These are phyloP conservation scores for Penicillium samsonianum DNA, from an alignment of 495 filamentous ascomycete genomes.

Conservation along the genomic window DNA sequence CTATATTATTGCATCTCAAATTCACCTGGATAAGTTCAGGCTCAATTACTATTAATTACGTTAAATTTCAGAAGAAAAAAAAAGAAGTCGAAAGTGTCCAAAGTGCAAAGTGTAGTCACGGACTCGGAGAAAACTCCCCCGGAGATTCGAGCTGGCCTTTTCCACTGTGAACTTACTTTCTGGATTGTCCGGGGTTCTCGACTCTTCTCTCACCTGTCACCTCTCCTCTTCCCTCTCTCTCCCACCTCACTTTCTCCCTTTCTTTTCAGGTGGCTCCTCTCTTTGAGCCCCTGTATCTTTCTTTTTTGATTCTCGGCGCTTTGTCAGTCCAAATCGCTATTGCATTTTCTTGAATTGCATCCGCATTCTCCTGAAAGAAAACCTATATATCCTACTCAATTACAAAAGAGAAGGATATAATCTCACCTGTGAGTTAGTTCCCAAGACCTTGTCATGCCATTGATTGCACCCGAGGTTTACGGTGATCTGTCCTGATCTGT, in stretches of 20 bases:
- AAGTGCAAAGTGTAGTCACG: conserved; percentile 5
- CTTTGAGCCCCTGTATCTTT: conserved; percentile 20
- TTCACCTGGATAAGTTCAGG: neutral
- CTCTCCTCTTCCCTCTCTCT: conserved; percentile 14
- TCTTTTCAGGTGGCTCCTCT: conserved; percentile 18
- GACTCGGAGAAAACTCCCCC: conserved; percentile 36
- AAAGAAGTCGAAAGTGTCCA: neutral
- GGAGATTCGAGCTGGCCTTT: conserved; percentile 38
- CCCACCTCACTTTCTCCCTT: conserved; percentile 14
- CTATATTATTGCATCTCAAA: neutral
- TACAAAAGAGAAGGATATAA: conserved; percentile 3
- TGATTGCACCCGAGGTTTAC: neutral
- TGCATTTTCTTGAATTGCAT: conserved; percentile 11
- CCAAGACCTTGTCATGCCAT: neutral
- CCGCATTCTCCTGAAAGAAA: conserved; percentile 7
- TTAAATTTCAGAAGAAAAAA: neutral
- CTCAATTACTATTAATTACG: neutral
- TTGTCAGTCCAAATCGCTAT: conserved; percentile 11
- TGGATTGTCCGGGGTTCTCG: conserved; percentile 33
- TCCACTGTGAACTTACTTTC: conserved; percentile 34
- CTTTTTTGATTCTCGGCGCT: conserved; percentile 19
- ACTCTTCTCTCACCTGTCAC: conserved; percentile 25
- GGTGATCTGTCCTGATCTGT: conserved; percentile 6
- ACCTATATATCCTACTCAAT: conserved; percentile 13
- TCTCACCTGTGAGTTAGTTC: conserved; percentile 7